Evolutionary conservation across 345 rosid genomes (phyloP), one percentile per base, ranked within the genome.

Genomic region (Euphorbia pulcherrima): DNA sequence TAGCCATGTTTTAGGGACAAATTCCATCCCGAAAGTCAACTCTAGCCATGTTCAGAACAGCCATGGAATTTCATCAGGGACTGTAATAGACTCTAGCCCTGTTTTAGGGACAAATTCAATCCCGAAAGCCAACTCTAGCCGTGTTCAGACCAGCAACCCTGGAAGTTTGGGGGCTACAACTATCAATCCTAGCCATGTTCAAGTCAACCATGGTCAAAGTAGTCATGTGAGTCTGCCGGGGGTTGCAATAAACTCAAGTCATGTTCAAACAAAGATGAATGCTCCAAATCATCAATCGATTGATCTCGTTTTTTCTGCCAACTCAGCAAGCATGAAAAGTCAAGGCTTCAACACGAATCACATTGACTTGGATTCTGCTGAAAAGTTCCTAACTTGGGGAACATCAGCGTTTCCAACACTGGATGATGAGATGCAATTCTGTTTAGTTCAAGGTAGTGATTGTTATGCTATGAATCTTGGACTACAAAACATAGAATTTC

Each of bases 401-500:
- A 12, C 63, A 4, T 30, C 76, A 4, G 53, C 84, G 39, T 75
- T 79, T 33, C 71, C 83, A 47, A 52, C 83, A 26, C 64, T 82
- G 44, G 79, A 80, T 47, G 87, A 82, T 58, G 83, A 81, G 73
- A 65, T 87, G 58, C 82, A 78, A 72, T 56, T 80, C 6, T 80
- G 76, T 70, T 86, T 82, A 87, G 69, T 84, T 66, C 84, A 76
- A 39, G 77, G 82, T n/a, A n/a, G n/a, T 35, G 92, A 88, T 65
- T 75, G 63, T 56, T 77, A 78, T 55, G 70, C 82, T 50, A 69
- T 72, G 76, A 78, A 84, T 80, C 74, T 76, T 11, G 90, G 86
- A 60, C 64, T 75, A 56, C 93, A 85, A 58, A 75, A 78, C 57
- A 33, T 76, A 5, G 87, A 75, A 51, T 76, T 78, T 73, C 65